Evolutionary conservation across 1,139 yeast species (phyloP).

Genomic region (Eremothecium sinecaudum): DNA sequence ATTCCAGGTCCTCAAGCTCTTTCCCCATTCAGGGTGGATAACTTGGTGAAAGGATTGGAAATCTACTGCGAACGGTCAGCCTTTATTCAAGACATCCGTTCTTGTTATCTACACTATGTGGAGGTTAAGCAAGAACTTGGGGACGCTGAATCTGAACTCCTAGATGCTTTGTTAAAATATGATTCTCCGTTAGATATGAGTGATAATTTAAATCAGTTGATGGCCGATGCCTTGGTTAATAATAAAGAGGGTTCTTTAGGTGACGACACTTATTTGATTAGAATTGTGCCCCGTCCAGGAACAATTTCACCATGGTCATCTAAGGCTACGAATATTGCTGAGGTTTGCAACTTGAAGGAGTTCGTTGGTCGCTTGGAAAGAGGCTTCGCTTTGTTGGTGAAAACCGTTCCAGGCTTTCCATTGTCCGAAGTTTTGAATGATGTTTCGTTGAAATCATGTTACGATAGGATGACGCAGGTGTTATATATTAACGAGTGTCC

Average conservation of each 20-base stretch:
- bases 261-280: constrained; percentile 50
- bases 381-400: constrained; percentile 67
- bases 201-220: constrained; percentile 41
- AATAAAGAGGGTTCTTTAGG: constrained; percentile 32
- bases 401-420: constrained; percentile 61
- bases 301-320: constrained; percentile 99
- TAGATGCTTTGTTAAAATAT: constrained; percentile 62
- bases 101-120: constrained; percentile 76
- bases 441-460: constrained; percentile 58
- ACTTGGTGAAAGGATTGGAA: constrained; percentile 64
- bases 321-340: constrained; percentile 90
- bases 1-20: constrained; percentile 88
- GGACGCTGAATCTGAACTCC: constrained; percentile 38
- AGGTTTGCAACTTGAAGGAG: constrained; percentile 71
- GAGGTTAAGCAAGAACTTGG: constrained; percentile 38
- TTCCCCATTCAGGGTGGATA: constrained; percentile 74
- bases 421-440: constrained; percentile 45
- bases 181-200: constrained; percentile 54
- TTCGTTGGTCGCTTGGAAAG: constrained; percentile 80
- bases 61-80: constrained; percentile 40
- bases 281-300: constrained; percentile 87
- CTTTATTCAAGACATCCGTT: constrained; percentile 58
- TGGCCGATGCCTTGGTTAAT: constrained; percentile 37
- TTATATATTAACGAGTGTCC: constrained; percentile 54
- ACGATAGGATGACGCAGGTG: constrained; percentile 92